Base-by-base conservation (phyloP, 2,329 filamentous ascomycete genomes). In the Colletotrichum higginsianum region DNA sequence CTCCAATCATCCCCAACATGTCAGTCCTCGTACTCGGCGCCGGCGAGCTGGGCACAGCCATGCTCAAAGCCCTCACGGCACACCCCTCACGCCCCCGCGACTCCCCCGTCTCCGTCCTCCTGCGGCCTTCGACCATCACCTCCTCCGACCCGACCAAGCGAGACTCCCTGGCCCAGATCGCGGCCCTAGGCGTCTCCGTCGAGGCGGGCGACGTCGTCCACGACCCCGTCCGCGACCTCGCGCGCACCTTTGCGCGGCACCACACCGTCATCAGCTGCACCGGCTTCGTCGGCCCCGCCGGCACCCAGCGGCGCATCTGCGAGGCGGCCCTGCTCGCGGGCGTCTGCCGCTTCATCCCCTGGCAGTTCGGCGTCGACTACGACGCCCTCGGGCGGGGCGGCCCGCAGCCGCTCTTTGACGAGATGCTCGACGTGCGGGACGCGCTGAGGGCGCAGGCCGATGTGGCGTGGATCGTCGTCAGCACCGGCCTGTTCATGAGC, bases 341-440 rank as follows among this genome's bases (percentile, higher is more conserved):
- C 0, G 85, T 87, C 0, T 74, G 80, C 16, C 82, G 87, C 0
- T 94, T 87, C 76, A 85, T 94, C 21, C 92, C 92, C 0, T 94
- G 92, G 92, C 92, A 94, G 78, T 94, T 91, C 78, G 92, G 92
- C 0, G 88, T 93, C 30, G 90, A 94, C 77, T 94, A 94, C 79
- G 91, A 94, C 67, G 78, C 82, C 38, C 88, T 93, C 18, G 90
- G 90, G 0, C 78, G 82, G 0, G 87, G 87, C 0, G 89, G 87
- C 35, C 83, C 87, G 53, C 91, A 93, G 79, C 87, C 90, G 44
- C 77, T 94, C 16, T 94, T 93, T 75, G 90, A 91, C 70, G 91
- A 93, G 83, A 91, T 93, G 81, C 82, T 91, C 0, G 84, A 85
- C 64, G 90, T 93, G 35, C 80, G 91, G 15, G 79, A 81, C 23